Evolutionary conservation across 129 eudicot species (phyloP), one percentile per base, ranked within the genome.

Genomic region (Tagetes patula): DNA sequence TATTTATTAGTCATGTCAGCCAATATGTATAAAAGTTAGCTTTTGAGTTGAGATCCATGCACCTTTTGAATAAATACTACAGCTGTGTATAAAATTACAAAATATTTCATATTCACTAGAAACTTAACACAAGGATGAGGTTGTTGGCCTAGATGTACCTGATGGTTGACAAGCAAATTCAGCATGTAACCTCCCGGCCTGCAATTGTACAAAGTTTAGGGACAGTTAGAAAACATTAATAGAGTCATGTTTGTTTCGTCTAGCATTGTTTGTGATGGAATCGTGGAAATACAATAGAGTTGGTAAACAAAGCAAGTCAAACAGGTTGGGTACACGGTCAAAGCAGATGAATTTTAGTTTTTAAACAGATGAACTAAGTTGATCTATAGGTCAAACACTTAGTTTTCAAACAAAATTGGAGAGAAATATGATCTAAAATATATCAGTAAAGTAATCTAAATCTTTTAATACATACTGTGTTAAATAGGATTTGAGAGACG

Each of bases 151-250:
- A 50, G 64, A 52, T 20, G 6, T 67, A 56, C 75, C 79, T 8
- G 78, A 75, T 58, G 88, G 77, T 48, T 56, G 74, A 37, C 87
- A 89, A 75, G 84, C 89, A 71, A 89, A 86, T 66, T 87, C 88
- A 37, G 95, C 82, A 82, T 92, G 96, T 79, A 92, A 59, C n/a
- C 90, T 80, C 54, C 98, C 95, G 75, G 75, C 96, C 96, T 91
- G 79, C 66, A 56, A 4, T 64, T 42, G 60, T 32, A 77, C 12
- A 42, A 65, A 34, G 69, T 65, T 65, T 37, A 67, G 60, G 52
- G 58, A 50, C 10, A 37, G 62, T 48, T 50, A 73, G 48, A 48
- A 7, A 48, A 13, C 37, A 34, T 45, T 45, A 43, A 60, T 7
- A 10, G 50, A 41, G 7, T 34, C 9, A 72, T 4, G 43, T 43